Evolutionary conservation across 73 alveolate species (phyloP), one percentile per base, ranked within the genome.

Genomic region (Effrenium voratum): DNA sequence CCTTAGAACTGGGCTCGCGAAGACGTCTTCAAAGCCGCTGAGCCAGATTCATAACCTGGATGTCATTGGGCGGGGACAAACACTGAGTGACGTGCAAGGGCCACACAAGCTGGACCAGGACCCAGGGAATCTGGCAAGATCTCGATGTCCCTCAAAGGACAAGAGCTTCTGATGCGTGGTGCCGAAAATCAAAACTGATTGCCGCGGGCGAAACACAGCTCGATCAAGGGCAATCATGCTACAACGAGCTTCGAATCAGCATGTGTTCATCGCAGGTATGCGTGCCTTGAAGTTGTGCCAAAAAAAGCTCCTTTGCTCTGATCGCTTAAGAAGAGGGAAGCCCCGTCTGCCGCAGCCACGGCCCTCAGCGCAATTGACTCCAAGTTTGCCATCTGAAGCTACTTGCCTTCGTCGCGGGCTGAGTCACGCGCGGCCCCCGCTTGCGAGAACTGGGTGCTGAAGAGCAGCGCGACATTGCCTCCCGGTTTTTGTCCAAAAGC

Each of bases 281-380:
- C 32, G 0, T 0, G 84, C 95, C 95, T 87, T 8, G 95, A 47
- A 6, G 83, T 87, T 32, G 95, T 87, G 34, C 95, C 95, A 43
- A 87, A 87, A 44, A 38, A 46, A 1, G 73, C 95, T 63, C 95
- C 95, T 12, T 68, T 73, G 47, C 70, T 87, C 72, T 87, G 95
- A 26, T 87, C 95, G 47, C 95, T 60, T 13, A 87, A 52, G 47
- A 87, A 87, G 38, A 87, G 46, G 13, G 95, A 87, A 15, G 95
- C 95, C 30, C 95, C 95, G 5, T 72, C 95, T n/a, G 76, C 95
- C 1, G 95, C 95, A 41, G 95, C 95, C 45, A 30, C 84, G 46
- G 84, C 41, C 93, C 93, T 85, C n/a, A 10, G 50, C 46, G 36
- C 82, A 26, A 72, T 32, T 15, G 72, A 57, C 3, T 57, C 28